Conservation (phyloP, 2,329 filamentous ascomycete genomes). For the Diaporthe sp. region DNA sequence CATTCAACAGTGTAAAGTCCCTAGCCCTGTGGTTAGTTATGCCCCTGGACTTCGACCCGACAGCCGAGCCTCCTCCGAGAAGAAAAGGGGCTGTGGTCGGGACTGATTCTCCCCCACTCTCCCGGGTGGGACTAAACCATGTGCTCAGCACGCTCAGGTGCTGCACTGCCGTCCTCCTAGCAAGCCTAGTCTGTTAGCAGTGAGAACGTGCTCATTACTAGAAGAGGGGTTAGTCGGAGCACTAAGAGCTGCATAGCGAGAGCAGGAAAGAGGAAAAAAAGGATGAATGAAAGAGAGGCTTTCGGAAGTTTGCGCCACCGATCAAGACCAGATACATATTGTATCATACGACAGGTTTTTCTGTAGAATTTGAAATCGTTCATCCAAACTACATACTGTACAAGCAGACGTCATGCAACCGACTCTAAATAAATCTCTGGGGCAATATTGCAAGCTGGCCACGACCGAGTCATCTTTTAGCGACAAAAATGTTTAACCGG, state of each 20-base stretch:
- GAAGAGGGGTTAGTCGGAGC: neutral
- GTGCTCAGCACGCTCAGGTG: neutral
- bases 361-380: no score
- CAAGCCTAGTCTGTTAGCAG: neutral
- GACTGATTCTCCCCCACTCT: constrained; percentile 4
- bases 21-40: neutral
- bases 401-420: neutral
- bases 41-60: neutral
- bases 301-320: neutral
- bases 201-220: neutral
- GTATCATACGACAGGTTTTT: neutral
- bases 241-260: no score
- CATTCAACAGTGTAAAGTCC: neutral
- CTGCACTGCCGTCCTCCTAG: constrained; percentile 3
- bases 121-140: neutral
- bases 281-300: no score
- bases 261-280: no score
- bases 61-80: constrained; percentile 17
- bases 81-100: constrained; percentile 13
- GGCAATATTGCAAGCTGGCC: neutral
- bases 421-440: neutral
- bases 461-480: neutral
- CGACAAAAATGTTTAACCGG: neutral
- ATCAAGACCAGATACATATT: neutral
- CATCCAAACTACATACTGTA: neutral